Conservation (phyloP, 73 alveolate genomes). For the Paramecium tetraurelia region DNA sequence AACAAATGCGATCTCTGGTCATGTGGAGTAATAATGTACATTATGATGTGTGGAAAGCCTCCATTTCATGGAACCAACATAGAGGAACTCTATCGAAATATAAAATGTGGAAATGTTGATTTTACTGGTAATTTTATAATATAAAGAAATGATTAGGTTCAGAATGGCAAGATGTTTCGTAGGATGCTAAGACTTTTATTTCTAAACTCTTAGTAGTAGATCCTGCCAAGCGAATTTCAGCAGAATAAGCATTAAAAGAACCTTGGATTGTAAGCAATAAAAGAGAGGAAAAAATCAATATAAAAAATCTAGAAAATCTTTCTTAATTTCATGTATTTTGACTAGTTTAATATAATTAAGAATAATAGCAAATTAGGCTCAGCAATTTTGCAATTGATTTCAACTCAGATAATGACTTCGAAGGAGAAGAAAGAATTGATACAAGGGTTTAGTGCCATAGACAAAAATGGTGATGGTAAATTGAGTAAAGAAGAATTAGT, state of each 20-base stretch:
- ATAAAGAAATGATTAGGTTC: neutral
- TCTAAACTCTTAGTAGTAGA: constrained; percentile 61
- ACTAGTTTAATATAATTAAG: neutral
- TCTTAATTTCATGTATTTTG: constrained; percentile 18
- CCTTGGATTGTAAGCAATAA: constrained; percentile 46
- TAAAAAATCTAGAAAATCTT: constrained; percentile 24
- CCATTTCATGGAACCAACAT: constrained; percentile 76
- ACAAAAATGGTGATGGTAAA: constrained; percentile 79
- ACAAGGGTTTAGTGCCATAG: constrained; percentile 68
- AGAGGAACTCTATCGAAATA: constrained; percentile 62
- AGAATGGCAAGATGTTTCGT: constrained; percentile 59
- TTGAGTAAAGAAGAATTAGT: constrained; percentile 70
- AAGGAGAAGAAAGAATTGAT: constrained; percentile 56
- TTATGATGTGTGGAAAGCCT: constrained; percentile 73
- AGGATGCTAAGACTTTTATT: constrained; percentile 70
- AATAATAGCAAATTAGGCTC: neutral
- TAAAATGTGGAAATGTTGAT: constrained; percentile 23
- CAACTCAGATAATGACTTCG: constrained; percentile 28
- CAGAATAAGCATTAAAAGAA: constrained; percentile 71
- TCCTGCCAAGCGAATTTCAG: constrained; percentile 67
- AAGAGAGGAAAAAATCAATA: constrained; percentile 2
- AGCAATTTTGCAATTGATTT: constrained; percentile 50
- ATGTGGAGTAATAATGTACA: constrained; percentile 79
- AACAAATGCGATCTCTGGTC: constrained; percentile 81
- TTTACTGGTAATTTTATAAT: neutral